phyloP scores from a whole-genome alignment of 208 protist genomes.

The Blechomonas ayalai region DNA sequence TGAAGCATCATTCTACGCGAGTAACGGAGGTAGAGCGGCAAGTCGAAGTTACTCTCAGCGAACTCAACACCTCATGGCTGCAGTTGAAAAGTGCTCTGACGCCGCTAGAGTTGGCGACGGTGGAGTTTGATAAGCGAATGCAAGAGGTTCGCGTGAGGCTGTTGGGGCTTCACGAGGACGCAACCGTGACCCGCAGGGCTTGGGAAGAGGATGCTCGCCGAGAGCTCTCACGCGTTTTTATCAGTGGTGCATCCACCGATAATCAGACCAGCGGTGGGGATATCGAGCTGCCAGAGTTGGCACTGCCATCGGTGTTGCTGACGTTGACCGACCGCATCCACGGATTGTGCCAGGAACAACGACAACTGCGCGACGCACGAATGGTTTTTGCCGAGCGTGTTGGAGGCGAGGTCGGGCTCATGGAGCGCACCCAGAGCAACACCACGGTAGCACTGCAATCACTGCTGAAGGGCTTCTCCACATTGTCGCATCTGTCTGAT shows the following conservation, averaged over 20 bases:
- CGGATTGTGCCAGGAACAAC: conserved; percentile 2
- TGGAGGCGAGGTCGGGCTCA: conserved; percentile 2
- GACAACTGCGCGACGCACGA: conserved; percentile 1
- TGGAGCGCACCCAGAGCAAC: conserved; percentile 5
- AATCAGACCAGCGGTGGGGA: conserved; percentile 2
- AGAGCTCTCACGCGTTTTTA: conserved; percentile 11
- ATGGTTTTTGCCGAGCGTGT: conserved; percentile 3
- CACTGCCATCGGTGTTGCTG: conserved; percentile 12
- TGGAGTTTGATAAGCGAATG: conserved; percentile 8
- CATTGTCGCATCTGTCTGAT: background rate
- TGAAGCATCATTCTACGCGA: background rate
- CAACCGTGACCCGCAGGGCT: conserved; percentile 11
- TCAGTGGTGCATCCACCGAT: background rate
- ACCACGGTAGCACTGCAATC: background rate
- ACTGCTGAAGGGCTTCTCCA: conserved; percentile 1
- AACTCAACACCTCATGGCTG: too few species aligned
- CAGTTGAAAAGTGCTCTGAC: conserved; percentile 9
- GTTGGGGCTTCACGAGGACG: conserved; percentile 12
- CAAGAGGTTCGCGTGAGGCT: conserved; percentile 12
- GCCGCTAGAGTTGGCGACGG: conserved; percentile 17
- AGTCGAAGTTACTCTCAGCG: too few species aligned
- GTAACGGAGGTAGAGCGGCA: conserved; percentile 9
- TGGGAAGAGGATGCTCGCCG: conserved; percentile 26
- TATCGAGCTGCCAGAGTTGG: background rate
- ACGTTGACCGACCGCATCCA: conserved; percentile 8